These are phyloP conservation scores for Porogramme epimiltina DNA, from an alignment of 1,284 basidiomycete species.

Conservation along the genomic window DNA sequence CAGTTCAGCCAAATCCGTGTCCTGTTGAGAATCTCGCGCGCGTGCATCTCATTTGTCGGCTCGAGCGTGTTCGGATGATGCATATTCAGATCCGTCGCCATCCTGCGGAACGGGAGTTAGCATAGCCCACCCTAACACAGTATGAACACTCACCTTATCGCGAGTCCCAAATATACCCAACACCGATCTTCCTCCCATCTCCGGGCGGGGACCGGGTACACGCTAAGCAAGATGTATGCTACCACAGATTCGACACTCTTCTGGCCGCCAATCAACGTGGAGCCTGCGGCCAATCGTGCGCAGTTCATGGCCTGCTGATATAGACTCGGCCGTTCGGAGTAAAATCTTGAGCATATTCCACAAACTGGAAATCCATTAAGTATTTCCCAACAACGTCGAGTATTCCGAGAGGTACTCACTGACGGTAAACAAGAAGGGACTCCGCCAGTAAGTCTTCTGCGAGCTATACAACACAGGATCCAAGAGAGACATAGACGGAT, in stretches of 20 bases:
- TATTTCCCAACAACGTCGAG: not conserved
- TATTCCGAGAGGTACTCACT: slow-evolving; percentile 55
- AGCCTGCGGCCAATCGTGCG: slow-evolving; percentile 73
- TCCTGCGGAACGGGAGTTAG: slow-evolving; percentile 40
- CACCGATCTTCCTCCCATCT: slow-evolving; percentile 81
- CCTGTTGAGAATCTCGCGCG: slow-evolving; percentile 84
- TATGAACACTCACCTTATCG: slow-evolving; percentile 59
- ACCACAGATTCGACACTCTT: slow-evolving; percentile 79
- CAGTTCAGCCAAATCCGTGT: slow-evolving; percentile 87
- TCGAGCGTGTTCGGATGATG: slow-evolving; percentile 74
- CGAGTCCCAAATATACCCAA: slow-evolving; percentile 79
- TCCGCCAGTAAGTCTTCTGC: slow-evolving; percentile 70
- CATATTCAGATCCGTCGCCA: slow-evolving; percentile 83
- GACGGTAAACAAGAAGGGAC: slow-evolving; percentile 81
- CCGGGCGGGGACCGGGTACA: slow-evolving; percentile 73
- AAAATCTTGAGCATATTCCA: slow-evolving; percentile 76
- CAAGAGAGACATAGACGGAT: slow-evolving; percentile 67
- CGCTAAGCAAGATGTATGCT: slow-evolving; percentile 70
- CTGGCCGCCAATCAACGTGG: slow-evolving; percentile 67
- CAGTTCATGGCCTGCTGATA: slow-evolving; percentile 70
- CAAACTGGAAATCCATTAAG: slow-evolving; percentile 53
- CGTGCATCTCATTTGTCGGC: slow-evolving; percentile 69
- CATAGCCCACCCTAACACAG: not conserved
- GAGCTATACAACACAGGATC: slow-evolving; percentile 79
- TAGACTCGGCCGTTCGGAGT: slow-evolving; percentile 61